Conservation (phyloP, 768 basidiomycete genomes). For the Rhodotorula graminis region DNA sequence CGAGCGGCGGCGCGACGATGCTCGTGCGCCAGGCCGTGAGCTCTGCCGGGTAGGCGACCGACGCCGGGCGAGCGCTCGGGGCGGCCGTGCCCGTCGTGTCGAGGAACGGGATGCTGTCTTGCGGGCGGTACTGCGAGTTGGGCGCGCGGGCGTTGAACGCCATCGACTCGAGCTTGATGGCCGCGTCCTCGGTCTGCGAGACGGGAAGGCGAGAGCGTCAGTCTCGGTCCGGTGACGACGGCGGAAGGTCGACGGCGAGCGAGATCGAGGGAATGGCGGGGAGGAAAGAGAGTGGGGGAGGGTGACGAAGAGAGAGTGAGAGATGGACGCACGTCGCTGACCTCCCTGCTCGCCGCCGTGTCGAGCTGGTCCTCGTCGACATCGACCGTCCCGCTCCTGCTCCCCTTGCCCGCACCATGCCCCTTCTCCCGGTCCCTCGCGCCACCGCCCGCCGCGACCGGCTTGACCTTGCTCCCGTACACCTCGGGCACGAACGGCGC, state of each 20-base stretch:
- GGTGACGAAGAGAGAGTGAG: too few species aligned
- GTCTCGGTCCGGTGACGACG: too few species aligned
- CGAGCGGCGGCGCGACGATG: constrained; percentile 19
- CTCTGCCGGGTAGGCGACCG: background rate
- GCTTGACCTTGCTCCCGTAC: constrained; percentile 6
- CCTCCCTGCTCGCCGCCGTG: background rate
- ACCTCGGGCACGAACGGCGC: background rate
- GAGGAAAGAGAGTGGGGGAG: too few species aligned
- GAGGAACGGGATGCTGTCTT: constrained; percentile 30
- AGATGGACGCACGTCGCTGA: constrained; percentile 5
- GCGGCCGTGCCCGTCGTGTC: constrained; percentile 1
- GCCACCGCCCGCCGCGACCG: too few species aligned
- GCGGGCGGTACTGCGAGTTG: constrained; percentile 9
- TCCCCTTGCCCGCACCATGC: background rate
- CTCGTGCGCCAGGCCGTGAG: constrained; percentile 18
- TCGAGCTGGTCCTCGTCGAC: background rate
- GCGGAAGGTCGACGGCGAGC: too few species aligned
- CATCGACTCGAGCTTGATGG: constrained; percentile 29
- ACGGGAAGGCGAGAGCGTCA: too few species aligned
- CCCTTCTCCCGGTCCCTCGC: background rate
- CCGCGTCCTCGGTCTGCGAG: constrained; percentile 36
- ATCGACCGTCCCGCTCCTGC: background rate
- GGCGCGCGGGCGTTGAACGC: constrained; percentile 20
- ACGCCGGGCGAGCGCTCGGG: background rate
- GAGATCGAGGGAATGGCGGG: too few species aligned